These are phyloP conservation scores for Linanthus parryae DNA, from an alignment of 148 eudicot species.

Conservation along the genomic window DNA sequence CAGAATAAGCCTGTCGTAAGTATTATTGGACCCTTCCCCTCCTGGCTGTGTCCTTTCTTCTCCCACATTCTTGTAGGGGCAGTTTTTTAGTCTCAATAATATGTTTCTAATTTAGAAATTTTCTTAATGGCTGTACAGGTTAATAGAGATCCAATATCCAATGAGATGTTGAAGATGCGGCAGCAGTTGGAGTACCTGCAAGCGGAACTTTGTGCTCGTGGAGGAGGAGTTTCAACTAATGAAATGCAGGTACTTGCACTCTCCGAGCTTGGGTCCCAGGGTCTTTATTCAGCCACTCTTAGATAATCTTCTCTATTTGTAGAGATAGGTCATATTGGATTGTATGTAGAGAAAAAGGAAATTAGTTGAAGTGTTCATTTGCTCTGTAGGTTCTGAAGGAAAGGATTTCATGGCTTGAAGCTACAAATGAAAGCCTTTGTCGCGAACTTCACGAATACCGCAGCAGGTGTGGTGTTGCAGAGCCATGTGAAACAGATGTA, in stretches of 20 bases:
- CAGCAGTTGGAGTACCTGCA: constrained; percentile 89
- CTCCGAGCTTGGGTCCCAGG: too few relatives aligned
- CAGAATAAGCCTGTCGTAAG: constrained; percentile 97
- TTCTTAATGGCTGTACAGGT: constrained; percentile 38
- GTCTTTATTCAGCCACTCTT: too few relatives aligned
- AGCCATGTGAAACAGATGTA: constrained; percentile 40
- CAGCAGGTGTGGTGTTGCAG: constrained; percentile 43
- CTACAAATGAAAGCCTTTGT: constrained; percentile 78
- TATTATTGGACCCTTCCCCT: neutral
- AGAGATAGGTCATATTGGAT: neutral
- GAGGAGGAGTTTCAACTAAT: constrained; percentile 68
- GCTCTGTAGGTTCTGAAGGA: constrained; percentile 59
- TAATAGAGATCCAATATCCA: constrained; percentile 91
- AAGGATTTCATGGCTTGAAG: constrained; percentile 87
- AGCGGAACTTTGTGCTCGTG: constrained; percentile 96
- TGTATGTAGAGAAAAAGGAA: neutral
- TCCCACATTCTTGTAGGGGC: neutral
- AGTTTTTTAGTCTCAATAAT: neutral
- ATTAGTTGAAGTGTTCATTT: neutral
- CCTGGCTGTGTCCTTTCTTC: neutral
- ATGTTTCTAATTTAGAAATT: constrained; percentile 1
- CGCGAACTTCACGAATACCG: constrained; percentile 71
- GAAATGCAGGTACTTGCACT: constrained; percentile 61
- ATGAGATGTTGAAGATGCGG: constrained; percentile 95
- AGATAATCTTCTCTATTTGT: neutral